phyloP scores from a whole-genome alignment of 257 asterid species.

The Solanum okadae region DNA sequence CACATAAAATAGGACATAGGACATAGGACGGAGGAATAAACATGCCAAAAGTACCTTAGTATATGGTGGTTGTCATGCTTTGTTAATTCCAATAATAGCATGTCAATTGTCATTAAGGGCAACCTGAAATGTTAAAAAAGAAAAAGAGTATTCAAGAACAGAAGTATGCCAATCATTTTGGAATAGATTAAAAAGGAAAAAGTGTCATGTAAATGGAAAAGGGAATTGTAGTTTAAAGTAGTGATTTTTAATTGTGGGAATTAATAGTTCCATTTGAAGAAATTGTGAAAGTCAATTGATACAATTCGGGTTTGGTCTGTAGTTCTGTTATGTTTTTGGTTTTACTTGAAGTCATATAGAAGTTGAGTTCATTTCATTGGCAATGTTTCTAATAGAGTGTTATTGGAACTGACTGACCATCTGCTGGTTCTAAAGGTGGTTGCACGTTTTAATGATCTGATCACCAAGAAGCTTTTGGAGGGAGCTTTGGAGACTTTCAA shows the following conservation, averaged over 20 bases:
- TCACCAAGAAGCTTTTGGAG: conserved; percentile 70
- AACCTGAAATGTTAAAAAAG: neutral
- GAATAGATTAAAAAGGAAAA: neutral
- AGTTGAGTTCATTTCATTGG: neutral
- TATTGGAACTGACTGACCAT: neutral
- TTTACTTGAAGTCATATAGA: neutral
- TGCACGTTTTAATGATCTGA: conserved; percentile 92
- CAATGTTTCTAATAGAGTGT: neutral
- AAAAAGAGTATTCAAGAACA: neutral
- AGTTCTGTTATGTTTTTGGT: neutral
- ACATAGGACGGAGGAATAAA: neutral
- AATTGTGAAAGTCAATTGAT: neutral
- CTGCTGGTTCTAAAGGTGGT: conserved; percentile 52
- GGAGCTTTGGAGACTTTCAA: conserved; percentile 94
- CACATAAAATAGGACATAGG: neutral
- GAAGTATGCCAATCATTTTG: neutral
- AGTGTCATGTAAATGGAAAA: neutral
- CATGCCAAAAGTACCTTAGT: neutral
- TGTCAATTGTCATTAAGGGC: neutral
- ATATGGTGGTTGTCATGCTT: neutral
- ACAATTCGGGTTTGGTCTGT: neutral
- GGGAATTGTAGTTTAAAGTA: neutral
- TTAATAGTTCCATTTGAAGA: neutral
- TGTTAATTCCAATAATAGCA: neutral
- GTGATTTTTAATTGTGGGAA: neutral